Percentiles rank a stretch among this genome's conserved stretches.
These are phyloP conservation scores for Didymosphaeria variabile DNA, from an alignment of 2,329 filamentous ascomycete species.

Conservation along the genomic window DNA sequence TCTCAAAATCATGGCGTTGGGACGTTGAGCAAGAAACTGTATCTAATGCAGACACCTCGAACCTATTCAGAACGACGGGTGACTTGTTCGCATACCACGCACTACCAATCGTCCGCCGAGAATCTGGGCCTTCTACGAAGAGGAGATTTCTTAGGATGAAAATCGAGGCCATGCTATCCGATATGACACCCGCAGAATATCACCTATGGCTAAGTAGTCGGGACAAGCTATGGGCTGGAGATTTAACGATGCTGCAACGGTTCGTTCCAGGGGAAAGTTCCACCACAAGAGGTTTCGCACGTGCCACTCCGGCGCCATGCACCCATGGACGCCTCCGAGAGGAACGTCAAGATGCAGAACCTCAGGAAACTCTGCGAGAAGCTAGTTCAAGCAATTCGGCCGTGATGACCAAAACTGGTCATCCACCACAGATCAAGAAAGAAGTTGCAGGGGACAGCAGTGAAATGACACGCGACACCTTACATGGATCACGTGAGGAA, in stretches of 20 bases:
- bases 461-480: neutral
- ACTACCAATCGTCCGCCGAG: slow-evolving; percentile 23
- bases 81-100: slow-evolving; percentile 41
- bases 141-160: slow-evolving; percentile 21
- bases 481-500: neutral
- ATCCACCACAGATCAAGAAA: slow-evolving; percentile 5
- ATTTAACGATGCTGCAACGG: slow-evolving; percentile 32
- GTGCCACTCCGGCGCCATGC: slow-evolving; percentile 20
- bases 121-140: slow-evolving; percentile 21
- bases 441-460: neutral
- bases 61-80: slow-evolving; percentile 23
- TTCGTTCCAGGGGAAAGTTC: neutral
- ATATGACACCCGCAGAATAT: slow-evolving; percentile 20
- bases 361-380: neutral
- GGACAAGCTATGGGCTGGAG: slow-evolving; percentile 26
- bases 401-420: neutral
- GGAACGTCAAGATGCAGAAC: no score
- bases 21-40: slow-evolving; percentile 22
- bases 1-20: slow-evolving; percentile 33
- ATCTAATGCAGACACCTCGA: slow-evolving; percentile 4
- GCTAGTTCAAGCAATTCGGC: neutral
- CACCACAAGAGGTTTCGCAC: neutral
- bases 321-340: neutral
- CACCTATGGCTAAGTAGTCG: slow-evolving; percentile 29
- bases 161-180: slow-evolving; percentile 25